These are phyloP conservation scores for Pseudonectria buxi DNA, from an alignment of 2,329 filamentous ascomycete species.

Conservation along the genomic window DNA sequence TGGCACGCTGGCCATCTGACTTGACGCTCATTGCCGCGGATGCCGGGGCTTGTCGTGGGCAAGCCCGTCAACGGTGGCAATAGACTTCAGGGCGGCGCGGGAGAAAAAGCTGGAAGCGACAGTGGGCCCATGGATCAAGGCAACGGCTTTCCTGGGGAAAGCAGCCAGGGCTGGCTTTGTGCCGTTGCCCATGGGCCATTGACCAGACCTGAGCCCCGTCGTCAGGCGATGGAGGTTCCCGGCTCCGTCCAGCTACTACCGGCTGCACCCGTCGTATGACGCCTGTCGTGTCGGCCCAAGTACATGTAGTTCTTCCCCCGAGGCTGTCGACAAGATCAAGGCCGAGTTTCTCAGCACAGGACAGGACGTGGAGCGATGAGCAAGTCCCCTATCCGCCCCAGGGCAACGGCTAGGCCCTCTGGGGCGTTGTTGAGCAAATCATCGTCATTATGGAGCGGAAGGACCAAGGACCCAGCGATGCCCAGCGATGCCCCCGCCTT, in stretches of 20 bases:
- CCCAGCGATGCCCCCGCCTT: slow-evolving; percentile 9
- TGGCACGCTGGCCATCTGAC: slow-evolving; percentile 17
- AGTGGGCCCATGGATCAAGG: too few species aligned
- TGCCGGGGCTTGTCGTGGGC: slow-evolving; percentile 17
- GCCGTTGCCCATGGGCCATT: too few species aligned
- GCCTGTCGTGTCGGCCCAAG: too few species aligned
- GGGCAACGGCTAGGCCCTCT: slow-evolving; percentile 2
- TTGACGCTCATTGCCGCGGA: slow-evolving; percentile 16
- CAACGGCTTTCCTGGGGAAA: too few species aligned
- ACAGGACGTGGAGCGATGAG: too few species aligned
- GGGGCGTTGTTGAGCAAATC: slow-evolving; percentile 6
- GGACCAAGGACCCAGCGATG: slow-evolving; percentile 12
- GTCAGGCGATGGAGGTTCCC: too few species aligned
- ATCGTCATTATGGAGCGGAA: slow-evolving; percentile 18
- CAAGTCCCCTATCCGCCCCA: too few species aligned
- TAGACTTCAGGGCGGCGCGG: slow-evolving; percentile 1
- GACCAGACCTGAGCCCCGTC: too few species aligned
- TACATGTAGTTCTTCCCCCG: too few species aligned
- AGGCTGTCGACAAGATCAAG: too few species aligned
- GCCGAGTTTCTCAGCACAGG: too few species aligned
- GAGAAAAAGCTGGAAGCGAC: not conserved
- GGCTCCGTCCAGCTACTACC: slow-evolving; percentile 5
- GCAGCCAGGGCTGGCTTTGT: too few species aligned
- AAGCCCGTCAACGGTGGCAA: slow-evolving; percentile 8
- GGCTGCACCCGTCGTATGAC: slow-evolving; percentile 2